A percentile compares a stretch with the other conserved stretches of the same genome.
Conservation (phyloP, 805 yeast genomes). For the Nematodospora valgi region DNA sequence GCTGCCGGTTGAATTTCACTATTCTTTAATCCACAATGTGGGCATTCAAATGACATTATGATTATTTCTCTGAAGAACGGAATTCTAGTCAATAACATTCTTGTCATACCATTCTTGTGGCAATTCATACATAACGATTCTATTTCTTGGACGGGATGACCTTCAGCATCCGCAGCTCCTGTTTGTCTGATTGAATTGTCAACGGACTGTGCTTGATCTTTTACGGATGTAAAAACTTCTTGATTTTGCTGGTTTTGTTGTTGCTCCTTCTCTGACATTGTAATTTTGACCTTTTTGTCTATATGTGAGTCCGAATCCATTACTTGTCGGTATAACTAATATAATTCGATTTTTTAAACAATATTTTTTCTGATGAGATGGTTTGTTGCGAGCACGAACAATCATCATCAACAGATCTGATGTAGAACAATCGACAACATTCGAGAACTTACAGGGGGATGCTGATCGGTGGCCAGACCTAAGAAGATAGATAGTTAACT, state of each 20-base stretch:
- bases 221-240: conserved; percentile 30
- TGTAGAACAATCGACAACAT: no score
- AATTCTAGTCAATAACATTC: conserved; percentile 79
- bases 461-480: no score
- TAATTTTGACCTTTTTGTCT: conserved; percentile 13
- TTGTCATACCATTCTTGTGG: conserved; percentile 77
- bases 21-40: conserved; percentile 89
- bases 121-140: conserved; percentile 97
- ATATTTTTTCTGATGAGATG: no score
- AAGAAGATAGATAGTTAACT: no score
- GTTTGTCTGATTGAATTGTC: conserved; percentile 53
- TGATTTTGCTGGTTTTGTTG: conserved; percentile 8
- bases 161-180: conserved; percentile 79
- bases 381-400: no score
- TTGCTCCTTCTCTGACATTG: conserved; percentile 7
- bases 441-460: no score
- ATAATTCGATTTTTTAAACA: no score
- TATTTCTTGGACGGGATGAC: conserved; percentile 93
- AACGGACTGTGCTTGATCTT: conserved; percentile 34
- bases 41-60: conserved; percentile 92
- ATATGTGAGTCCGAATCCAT: conserved; percentile 12
- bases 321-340: no score
- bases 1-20: conserved; percentile 96
- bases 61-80: conserved; percentile 91
- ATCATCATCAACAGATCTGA: no score